These are phyloP conservation scores for Crithidia brevicula DNA, from an alignment of 208 protist species.

Conservation along the genomic window DNA sequence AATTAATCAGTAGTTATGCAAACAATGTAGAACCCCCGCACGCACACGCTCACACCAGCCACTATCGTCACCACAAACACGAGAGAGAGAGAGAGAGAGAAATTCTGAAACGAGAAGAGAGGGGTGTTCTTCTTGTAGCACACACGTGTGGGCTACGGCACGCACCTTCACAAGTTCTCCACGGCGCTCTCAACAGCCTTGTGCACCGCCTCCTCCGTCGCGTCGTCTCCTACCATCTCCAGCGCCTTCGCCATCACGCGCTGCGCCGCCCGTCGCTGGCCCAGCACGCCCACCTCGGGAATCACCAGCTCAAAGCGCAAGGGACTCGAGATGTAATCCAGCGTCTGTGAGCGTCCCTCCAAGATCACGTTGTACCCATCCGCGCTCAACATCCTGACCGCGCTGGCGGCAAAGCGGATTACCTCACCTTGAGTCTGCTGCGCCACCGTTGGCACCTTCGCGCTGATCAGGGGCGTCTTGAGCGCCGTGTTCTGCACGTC, in stretches of 20 bases:
- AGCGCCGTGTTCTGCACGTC: constrained; percentile 91
- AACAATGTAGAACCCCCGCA: no score
- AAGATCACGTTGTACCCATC: constrained; percentile 91
- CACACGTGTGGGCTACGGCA: no score
- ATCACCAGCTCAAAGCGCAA: constrained; percentile 91
- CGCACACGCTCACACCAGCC: no score
- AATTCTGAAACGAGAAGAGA: no score
- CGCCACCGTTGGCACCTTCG: constrained; percentile 86
- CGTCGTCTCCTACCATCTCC: constrained; percentile 35
- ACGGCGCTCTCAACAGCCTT: constrained; percentile 30
- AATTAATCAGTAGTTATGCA: no score
- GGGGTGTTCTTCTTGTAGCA: no score
- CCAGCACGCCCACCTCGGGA: constrained; percentile 68
- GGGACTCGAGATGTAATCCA: constrained; percentile 85
- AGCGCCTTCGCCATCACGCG: constrained; percentile 86
- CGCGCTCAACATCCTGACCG: constrained; percentile 68
- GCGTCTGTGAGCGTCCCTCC: constrained; percentile 89
- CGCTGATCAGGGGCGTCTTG: constrained; percentile 80
- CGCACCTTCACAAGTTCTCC: no score
- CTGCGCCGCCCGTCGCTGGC: constrained; percentile 88
- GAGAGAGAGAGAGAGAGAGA: no score
- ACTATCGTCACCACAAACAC: no score
- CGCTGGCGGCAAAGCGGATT: constrained; percentile 76
- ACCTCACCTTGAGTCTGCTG: constrained; percentile 93
- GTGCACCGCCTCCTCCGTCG: constrained; percentile 25